Base-by-base conservation (phyloP, 2,329 filamentous ascomycete genomes). In the Ophiostoma quercus region DNA sequence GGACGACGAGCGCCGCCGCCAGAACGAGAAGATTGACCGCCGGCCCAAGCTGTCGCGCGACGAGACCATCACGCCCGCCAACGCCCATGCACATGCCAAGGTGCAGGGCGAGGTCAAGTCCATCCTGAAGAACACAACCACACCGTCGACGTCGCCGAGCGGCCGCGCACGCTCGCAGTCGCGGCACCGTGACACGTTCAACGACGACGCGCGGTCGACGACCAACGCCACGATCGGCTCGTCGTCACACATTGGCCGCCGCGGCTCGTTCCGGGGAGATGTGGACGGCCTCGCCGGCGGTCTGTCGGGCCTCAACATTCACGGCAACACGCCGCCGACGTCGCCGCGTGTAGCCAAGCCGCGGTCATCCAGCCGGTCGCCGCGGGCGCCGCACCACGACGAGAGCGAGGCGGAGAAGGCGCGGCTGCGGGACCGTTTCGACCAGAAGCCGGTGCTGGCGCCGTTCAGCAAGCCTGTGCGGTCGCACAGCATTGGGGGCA, bases 1-100 rank as follows among this genome's bases (percentile, higher is more conserved):
- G 57, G 77, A 78, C 72, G 71, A 77, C 68, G 70, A 76, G 72
- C 70, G 74, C 65, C 66, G 70, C 67, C 71, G 72, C 43, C 77
- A 78, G 11, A 79, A 79, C 69, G 75, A 74, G 66, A 74, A 75
- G 71, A 79, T 79, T 71, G 69, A 71, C 60, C 71, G 65, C 66
- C 76, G 77, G 7, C 74, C 76, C 51, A 73, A 71, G 70, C 73
- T 73, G 47, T 67, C 67, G 41, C 74, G 73, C 22, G 39, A 68
- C 39, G 51, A 69, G 63, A 57, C 72, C 14, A 51, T 68, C 22
- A 57, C 51, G 51, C 51, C 51, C n/a, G 51, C 51, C n/a, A 57
- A 57, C 25, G 51, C 51, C 9, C n/a, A 57, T 14, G 51, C 51
- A 1, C n/a, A 57, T 25, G 51, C 51, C 3, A 57, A 57, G 25